Evolutionary conservation across 768 basidiomycete genomes (phyloP).

Genomic region (Podaxis sp.): DNA sequence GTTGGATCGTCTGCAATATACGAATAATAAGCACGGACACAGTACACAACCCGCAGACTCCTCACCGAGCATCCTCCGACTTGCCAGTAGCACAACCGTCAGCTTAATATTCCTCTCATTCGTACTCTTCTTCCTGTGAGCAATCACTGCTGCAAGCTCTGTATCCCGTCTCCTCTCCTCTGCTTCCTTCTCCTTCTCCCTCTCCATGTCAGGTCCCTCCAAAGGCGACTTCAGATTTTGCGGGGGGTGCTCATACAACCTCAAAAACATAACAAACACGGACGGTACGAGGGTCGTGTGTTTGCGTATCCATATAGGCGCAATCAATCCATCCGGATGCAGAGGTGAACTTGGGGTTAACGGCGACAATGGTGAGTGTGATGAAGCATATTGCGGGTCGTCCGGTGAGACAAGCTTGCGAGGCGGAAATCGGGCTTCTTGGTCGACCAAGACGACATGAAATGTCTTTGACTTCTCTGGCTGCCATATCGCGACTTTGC

Average conservation of each 20-base stretch:
- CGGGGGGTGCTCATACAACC: conserved; percentile 69
- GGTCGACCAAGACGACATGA: conserved; percentile 83
- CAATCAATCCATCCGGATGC: conserved; percentile 93
- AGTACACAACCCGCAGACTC: conserved; percentile 14
- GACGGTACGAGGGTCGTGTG: conserved; percentile 90
- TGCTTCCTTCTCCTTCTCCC: conserved; percentile 55
- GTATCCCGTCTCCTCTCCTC: conserved; percentile 75
- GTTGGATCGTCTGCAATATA: conserved; percentile 69
- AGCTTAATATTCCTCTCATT: conserved; percentile 90
- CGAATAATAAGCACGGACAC: not conserved
- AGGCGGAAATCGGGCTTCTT: conserved; percentile 82
- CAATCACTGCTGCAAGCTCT: conserved; percentile 79
- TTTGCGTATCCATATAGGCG: conserved; percentile 97
- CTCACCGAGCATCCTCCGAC: conserved; percentile 80
- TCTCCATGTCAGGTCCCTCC: conserved; percentile 51
- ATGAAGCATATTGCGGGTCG: conserved; percentile 52
- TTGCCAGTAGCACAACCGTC: conserved; percentile 92
- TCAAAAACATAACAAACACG: conserved; percentile 89
- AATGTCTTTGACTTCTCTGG: conserved; percentile 74
- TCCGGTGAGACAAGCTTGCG: conserved; percentile 69
- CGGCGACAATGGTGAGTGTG: conserved; percentile 94
- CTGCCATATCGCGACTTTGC: conserved; percentile 69
- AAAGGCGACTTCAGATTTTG: conserved; percentile 50
- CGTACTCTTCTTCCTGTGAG: conserved; percentile 73
- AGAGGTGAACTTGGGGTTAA: conserved; percentile 85